Evolutionary conservation across 2,329 filamentous ascomycete species (phyloP).

Genomic region (Talaromyces atroroseus): DNA sequence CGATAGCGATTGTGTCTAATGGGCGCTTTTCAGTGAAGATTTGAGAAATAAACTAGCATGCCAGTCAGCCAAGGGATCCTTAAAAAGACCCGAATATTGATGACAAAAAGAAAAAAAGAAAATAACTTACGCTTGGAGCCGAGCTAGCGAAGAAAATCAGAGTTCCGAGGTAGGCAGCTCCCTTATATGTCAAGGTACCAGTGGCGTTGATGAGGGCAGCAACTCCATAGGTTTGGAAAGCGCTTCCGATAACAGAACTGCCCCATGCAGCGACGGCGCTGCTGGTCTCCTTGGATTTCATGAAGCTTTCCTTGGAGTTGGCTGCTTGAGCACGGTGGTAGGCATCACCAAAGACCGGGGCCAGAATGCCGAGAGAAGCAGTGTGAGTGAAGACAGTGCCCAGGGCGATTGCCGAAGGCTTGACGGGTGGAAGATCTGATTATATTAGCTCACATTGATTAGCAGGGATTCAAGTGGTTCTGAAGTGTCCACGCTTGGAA

Average conservation of each 20-base stretch:
- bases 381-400: conserved; percentile 95
- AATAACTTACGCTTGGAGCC: conserved; percentile 69
- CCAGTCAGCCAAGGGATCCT: background rate
- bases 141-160: conserved; percentile 89
- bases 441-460: background rate
- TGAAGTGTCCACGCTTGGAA: background rate
- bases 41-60: conserved; percentile 71
- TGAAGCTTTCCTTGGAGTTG: conserved; percentile 94
- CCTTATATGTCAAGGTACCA: conserved; percentile 93
- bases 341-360: conserved; percentile 86
- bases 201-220: conserved; percentile 91
- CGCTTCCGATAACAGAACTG: conserved; percentile 81
- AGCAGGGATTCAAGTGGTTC: background rate
- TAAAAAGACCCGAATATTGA: background rate
- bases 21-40: conserved; percentile 88
- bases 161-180: conserved; percentile 84
- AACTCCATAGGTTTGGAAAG: conserved; percentile 82
- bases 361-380: conserved; percentile 78
- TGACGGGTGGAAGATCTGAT: conserved; percentile 71
- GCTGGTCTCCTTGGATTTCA: conserved; percentile 86
- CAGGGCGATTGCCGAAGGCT: conserved; percentile 95
- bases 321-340: conserved; percentile 87
- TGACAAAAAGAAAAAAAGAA: too few relatives aligned
- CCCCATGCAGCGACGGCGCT: conserved; percentile 85
- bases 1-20: conserved; percentile 81